These are phyloP conservation scores for Osmozyma mogii DNA, from an alignment of 805 yeast species.

Conservation along the genomic window DNA sequence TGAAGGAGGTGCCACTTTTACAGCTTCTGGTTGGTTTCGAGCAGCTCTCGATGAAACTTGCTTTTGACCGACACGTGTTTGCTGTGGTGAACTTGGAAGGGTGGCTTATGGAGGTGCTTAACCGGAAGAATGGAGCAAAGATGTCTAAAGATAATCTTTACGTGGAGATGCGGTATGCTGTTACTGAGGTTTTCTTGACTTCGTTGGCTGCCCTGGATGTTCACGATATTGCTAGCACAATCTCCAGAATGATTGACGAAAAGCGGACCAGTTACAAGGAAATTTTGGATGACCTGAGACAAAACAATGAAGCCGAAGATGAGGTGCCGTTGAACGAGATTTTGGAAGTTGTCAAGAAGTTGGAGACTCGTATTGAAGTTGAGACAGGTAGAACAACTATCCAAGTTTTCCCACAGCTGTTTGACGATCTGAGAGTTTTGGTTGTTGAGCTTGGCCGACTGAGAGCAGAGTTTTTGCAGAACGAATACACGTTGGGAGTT, in stretches of 20 bases:
- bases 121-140: slow-evolving; percentile 49
- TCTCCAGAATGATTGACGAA: slow-evolving; percentile 66
- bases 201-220: slow-evolving; percentile 81
- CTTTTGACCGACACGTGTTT: slow-evolving; percentile 83
- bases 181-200: slow-evolving; percentile 60
- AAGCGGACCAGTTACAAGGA: slow-evolving; percentile 66
- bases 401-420: slow-evolving; percentile 76
- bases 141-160: slow-evolving; percentile 53
- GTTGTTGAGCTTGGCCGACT: slow-evolving; percentile 50
- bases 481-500: slow-evolving; percentile 35
- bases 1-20: slow-evolving; percentile 29
- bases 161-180: slow-evolving; percentile 41
- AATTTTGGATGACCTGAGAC: slow-evolving; percentile 54
- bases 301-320: slow-evolving; percentile 2
- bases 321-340: slow-evolving; percentile 5
- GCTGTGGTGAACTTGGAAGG: slow-evolving; percentile 48
- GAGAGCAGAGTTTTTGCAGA: slow-evolving; percentile 45
- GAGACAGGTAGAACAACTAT: slow-evolving; percentile 46
- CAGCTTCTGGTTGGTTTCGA: slow-evolving; percentile 51
- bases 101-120: slow-evolving; percentile 51
- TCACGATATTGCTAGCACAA: slow-evolving; percentile 66
- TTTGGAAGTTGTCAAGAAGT: slow-evolving; percentile 28
- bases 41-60: slow-evolving; percentile 48
- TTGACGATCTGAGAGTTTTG: slow-evolving; percentile 70
- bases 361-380: slow-evolving; percentile 65